Percentiles rank a stretch among this genome's conserved stretches.
phyloP scores from a whole-genome alignment of 192 early-diverging fungal genomes.

The Backusella westeae region DNA sequence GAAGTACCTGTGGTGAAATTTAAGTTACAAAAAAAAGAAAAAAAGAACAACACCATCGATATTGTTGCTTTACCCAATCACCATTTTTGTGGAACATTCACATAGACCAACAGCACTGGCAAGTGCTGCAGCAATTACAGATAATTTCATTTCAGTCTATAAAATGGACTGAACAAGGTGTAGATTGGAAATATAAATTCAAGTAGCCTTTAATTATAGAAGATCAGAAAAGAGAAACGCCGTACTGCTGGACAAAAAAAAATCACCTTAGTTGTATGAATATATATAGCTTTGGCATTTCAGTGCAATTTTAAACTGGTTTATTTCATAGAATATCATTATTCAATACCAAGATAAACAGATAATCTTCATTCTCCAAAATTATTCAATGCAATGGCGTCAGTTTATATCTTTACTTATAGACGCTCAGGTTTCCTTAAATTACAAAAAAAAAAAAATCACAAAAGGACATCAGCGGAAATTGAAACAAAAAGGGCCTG shows the following conservation, averaged over 20 bases:
- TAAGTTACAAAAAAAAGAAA: background rate
- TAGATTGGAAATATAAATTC: background rate
- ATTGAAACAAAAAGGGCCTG: slow-evolving; percentile 7
- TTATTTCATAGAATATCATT: background rate
- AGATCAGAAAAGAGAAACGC: background rate
- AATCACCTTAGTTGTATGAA: background rate
- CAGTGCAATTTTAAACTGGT: background rate
- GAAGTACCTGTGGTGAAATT: slow-evolving; percentile 26
- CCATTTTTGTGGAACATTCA: slow-evolving; percentile 16
- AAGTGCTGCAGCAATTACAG: background rate
- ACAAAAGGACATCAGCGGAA: background rate
- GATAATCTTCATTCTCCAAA: background rate
- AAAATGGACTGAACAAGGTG: background rate
- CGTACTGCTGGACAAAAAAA: background rate
- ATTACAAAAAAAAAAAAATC: background rate
- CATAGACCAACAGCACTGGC: background rate
- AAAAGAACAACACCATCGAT: background rate
- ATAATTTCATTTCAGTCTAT: background rate
- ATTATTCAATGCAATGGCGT: background rate
- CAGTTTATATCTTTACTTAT: slow-evolving; percentile 2
- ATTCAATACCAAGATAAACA: background rate
- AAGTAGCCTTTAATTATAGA: background rate
- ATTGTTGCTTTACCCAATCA: slow-evolving; percentile 26
- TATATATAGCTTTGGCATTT: background rate
- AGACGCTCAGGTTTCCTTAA: background rate